phyloP scores from a whole-genome alignment of 192 early-diverging fungal genomes.

The Dispira parvispora region DNA sequence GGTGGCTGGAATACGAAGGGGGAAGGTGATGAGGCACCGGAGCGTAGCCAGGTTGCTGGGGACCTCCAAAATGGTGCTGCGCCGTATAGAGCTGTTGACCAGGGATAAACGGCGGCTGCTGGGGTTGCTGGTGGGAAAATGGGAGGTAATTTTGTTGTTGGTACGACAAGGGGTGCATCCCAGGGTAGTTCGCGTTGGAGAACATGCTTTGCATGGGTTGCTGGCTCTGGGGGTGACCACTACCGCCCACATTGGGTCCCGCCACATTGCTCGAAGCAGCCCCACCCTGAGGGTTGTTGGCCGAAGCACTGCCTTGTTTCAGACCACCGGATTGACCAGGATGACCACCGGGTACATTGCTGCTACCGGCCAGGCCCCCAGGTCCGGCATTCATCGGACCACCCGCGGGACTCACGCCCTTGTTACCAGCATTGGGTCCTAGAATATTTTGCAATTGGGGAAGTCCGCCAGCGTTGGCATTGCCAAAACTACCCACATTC shows the following conservation, averaged over 20 bases:
- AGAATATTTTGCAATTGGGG: slow-evolving; percentile 11
- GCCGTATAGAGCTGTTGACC: slow-evolving; percentile 7
- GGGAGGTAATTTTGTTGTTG: slow-evolving; percentile 11
- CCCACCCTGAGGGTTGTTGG: too few species aligned
- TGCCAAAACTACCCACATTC: slow-evolving; percentile 2
- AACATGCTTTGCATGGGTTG: slow-evolving; percentile 1
- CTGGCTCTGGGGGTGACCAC: background rate
- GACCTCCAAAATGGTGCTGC: slow-evolving; percentile 6
- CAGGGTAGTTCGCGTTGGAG: slow-evolving; percentile 5
- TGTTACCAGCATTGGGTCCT: background rate
- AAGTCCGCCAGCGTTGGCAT: background rate
- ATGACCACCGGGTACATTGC: background rate
- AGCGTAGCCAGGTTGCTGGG: slow-evolving; percentile 5
- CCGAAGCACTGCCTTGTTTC: too few species aligned
- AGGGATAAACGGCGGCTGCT: slow-evolving; percentile 7
- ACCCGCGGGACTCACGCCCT: background rate
- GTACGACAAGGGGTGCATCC: slow-evolving; percentile 7
- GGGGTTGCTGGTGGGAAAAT: slow-evolving; percentile 10
- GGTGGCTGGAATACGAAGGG: slow-evolving; percentile 1
- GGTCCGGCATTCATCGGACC: background rate
- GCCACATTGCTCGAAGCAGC: background rate
- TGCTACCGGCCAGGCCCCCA: slow-evolving; percentile 1
- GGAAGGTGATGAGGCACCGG: slow-evolving; percentile 1
- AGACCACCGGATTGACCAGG: background rate
- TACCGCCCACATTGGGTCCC: background rate